Evolutionary conservation across 257 asterid genomes (phyloP), one percentile per base, ranked within the genome.

Genomic region (Forsythia viridissima): DNA sequence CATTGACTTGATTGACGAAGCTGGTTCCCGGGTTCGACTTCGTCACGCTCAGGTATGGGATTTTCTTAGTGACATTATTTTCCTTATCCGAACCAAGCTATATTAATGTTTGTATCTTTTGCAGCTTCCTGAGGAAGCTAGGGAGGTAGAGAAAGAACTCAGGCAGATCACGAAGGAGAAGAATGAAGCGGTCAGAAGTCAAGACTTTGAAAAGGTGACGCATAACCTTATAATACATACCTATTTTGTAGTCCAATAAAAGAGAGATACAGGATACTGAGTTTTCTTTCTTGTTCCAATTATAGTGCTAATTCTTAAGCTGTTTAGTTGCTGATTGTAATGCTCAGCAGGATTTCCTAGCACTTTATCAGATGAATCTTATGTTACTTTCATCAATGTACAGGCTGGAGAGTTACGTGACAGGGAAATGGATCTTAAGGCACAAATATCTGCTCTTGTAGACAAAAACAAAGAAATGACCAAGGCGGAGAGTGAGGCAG

Each of bases 41-140:
- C 98, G 93, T 70, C 99, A 95, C 84, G 99, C 99, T 5, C 98
- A 95, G 96, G 99, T 91, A 71, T 61, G 77, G 67, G 51, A 42
- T 73, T 80, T 84, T 67, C 86, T 80, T 30, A 55, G 15, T 68
- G 36, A 18, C 70, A 37, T 63, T 77, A 8, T 59, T 51, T 16
- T 77, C 57, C 18, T 52, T 41, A 48, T 73, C 51, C 8, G 16
- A 74, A 55, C 51, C 16, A 51, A 77, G 65, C 38, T 77, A 71
- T 63, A 16, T 68, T 77, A 77, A 80, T 75, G 37, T 20, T 36
- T 44, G 65, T 76, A 10, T 75, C 70, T 48, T 67, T 46, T 84
- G 79, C 90, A 95, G 99, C 97, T 95, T 24, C 99, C 99, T 0
- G 99, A 92, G 90, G 99, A 95, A 92, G 99, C 99, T 71, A 93